A percentile compares a stretch with the other conserved stretches of the same genome.
These are phyloP conservation scores for Fusarium abutilonis DNA, from an alignment of 2,329 filamentous ascomycete genomes.

Conservation along the genomic window DNA sequence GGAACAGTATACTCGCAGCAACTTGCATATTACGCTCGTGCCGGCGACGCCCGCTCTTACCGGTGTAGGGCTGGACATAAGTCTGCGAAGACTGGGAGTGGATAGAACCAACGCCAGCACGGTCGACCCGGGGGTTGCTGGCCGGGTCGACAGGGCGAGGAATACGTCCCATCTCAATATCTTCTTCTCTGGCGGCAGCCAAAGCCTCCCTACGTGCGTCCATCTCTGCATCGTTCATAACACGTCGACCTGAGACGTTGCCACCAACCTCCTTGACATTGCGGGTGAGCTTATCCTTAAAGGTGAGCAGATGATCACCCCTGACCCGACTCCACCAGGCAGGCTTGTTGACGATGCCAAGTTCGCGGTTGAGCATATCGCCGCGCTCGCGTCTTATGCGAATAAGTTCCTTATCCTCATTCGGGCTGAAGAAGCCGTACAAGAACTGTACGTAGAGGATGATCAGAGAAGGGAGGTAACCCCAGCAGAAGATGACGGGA, in stretches of 20 bases:
- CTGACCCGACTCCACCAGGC: constrained; percentile 71
- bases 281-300: constrained; percentile 63
- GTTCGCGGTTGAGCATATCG: constrained; percentile 64
- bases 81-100: constrained; percentile 23
- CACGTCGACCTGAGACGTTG: constrained; percentile 54
- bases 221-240: constrained; percentile 54
- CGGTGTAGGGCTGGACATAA: constrained; percentile 48
- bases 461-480: constrained; percentile 67
- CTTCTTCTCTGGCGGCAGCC: constrained; percentile 45
- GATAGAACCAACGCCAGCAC: constrained; percentile 46
- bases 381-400: constrained; percentile 69
- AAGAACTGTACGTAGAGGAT: constrained; percentile 65
- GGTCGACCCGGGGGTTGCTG: constrained; percentile 47
- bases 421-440: constrained; percentile 70
- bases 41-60: constrained; percentile 57
- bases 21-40: constrained; percentile 56
- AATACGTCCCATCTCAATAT: constrained; percentile 54
- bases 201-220: constrained; percentile 48
- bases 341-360: constrained; percentile 69
- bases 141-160: constrained; percentile 29
- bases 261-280: constrained; percentile 66
- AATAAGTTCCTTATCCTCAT: constrained; percentile 76
- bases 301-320: constrained; percentile 55
- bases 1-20: constrained; percentile 61
- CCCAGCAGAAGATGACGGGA: constrained; percentile 68